Percentiles rank a stretch among this genome's conserved stretches.
Evolutionary conservation across 2,329 filamentous ascomycete genomes (phyloP).

Genomic region (Clarireedia monteithiana): DNA sequence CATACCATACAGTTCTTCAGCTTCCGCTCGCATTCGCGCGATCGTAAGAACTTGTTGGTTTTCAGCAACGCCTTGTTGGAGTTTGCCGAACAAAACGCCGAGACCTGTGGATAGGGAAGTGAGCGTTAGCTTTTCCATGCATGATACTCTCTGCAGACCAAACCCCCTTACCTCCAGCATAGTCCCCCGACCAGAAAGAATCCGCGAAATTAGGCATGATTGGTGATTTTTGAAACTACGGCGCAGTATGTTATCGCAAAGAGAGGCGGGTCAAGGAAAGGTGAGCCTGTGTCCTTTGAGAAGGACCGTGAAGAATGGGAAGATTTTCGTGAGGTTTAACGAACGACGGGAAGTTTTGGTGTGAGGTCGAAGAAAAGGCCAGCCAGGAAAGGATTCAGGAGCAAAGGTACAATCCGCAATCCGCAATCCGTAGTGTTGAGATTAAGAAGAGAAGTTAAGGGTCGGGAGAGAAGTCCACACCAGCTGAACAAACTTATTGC

Average conservation of each 20-base stretch:
- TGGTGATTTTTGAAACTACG: background rate
- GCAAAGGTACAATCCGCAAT: background rate
- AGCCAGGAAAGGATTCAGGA: background rate
- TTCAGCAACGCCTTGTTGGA: conserved; percentile 92
- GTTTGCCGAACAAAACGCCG: conserved; percentile 89
- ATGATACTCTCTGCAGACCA: background rate
- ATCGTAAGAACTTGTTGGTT: conserved; percentile 91
- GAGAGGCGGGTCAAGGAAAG: too few species aligned
- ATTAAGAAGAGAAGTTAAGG: too few species aligned
- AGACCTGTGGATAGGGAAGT: conserved; percentile 46
- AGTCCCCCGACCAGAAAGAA: conserved; percentile 97
- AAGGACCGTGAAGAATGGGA: too few species aligned
- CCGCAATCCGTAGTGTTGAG: too few species aligned
- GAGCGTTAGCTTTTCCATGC: background rate
- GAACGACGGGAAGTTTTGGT: background rate
- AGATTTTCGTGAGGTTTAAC: background rate
- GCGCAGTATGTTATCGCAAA: background rate
- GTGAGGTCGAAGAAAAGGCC: background rate
- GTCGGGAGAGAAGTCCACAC: too few species aligned
- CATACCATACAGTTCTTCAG: conserved; percentile 82
- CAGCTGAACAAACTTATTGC: too few species aligned
- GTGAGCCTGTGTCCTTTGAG: too few species aligned
- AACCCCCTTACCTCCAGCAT: conserved; percentile 68
- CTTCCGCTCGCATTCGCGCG: conserved; percentile 89
- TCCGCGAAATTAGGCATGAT: conserved; percentile 76